These are phyloP conservation scores for Boletus vinaceobasis DNA, from an alignment of 768 basidiomycete species.

Conservation along the genomic window DNA sequence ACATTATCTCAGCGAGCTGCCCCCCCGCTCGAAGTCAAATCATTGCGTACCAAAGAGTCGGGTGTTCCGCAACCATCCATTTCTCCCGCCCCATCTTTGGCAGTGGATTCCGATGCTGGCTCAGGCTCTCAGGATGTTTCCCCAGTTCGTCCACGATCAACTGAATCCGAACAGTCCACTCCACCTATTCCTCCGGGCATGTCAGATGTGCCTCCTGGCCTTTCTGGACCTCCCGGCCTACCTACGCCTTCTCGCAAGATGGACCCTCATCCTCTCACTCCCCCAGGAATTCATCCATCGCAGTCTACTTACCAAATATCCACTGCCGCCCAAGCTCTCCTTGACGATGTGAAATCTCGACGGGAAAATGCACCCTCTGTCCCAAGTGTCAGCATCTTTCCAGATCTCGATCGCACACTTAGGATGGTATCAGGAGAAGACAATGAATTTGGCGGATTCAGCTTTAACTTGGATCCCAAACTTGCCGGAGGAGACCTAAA, in stretches of 20 bases:
- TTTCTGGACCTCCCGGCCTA: slow-evolving; percentile 51
- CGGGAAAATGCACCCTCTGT: slow-evolving; percentile 53
- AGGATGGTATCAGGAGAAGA: slow-evolving; percentile 66
- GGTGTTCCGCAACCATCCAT: slow-evolving; percentile 37
- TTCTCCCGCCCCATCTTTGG: slow-evolving; percentile 46
- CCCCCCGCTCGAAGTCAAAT: slow-evolving; percentile 43
- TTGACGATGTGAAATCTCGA: slow-evolving; percentile 79
- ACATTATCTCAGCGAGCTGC: slow-evolving; percentile 40
- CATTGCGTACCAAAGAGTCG: slow-evolving; percentile 39
- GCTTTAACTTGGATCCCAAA: slow-evolving; percentile 83
- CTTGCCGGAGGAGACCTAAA: slow-evolving; percentile 50
- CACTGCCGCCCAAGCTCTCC: slow-evolving; percentile 74
- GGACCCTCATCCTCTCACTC: slow-evolving; percentile 56
- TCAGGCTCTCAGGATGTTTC: slow-evolving; percentile 42
- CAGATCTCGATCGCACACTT: slow-evolving; percentile 83
- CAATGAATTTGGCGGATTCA: slow-evolving; percentile 65
- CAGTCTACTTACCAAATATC: slow-evolving; percentile 79
- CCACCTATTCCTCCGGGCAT: slow-evolving; percentile 47
- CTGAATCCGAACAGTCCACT: slow-evolving; percentile 38
- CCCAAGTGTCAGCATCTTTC: slow-evolving; percentile 64
- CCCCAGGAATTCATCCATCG: slow-evolving; percentile 37
- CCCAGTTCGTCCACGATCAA: slow-evolving; percentile 39
- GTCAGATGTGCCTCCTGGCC: slow-evolving; percentile 56
- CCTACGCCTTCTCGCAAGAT: slow-evolving; percentile 44
- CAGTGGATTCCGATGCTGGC: slow-evolving; percentile 49